A percentile compares a stretch with the other conserved stretches of the same genome.
phyloP scores from a whole-genome alignment of 2,329 filamentous ascomycete genomes.

The Fusarium nisikadoi region DNA sequence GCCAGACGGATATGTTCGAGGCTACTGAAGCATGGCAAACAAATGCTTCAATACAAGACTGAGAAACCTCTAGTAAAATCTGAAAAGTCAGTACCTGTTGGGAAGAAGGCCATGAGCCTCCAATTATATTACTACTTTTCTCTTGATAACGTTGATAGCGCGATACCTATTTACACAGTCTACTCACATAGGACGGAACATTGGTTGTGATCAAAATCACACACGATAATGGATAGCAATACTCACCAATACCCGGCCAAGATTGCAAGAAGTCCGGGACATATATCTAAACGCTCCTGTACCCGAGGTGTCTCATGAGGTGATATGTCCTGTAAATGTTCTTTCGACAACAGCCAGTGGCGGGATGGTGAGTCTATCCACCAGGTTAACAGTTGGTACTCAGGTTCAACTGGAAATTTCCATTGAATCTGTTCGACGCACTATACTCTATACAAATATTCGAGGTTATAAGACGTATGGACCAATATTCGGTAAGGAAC shows the following conservation, averaged over 20 bases:
- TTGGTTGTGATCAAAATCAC: neutral
- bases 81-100: neutral
- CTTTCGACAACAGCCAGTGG: neutral
- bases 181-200: neutral
- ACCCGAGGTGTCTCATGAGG: neutral
- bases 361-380: neutral
- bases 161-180: neutral
- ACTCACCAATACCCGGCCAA: neutral
- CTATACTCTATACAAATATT: neutral
- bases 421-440: neutral
- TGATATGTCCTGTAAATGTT: neutral
- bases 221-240: neutral
- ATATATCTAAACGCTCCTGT: neutral
- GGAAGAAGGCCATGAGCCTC: neutral
- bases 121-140: neutral
- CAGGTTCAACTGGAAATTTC: neutral
- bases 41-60: neutral
- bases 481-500: neutral
- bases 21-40: neutral
- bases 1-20: neutral
- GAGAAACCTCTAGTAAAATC: neutral
- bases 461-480: neutral
- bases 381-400: neutral
- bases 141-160: neutral
- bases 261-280: neutral